Conservation (phyloP, 495 filamentous ascomycete species). For the Trichoderma parareesei region DNA sequence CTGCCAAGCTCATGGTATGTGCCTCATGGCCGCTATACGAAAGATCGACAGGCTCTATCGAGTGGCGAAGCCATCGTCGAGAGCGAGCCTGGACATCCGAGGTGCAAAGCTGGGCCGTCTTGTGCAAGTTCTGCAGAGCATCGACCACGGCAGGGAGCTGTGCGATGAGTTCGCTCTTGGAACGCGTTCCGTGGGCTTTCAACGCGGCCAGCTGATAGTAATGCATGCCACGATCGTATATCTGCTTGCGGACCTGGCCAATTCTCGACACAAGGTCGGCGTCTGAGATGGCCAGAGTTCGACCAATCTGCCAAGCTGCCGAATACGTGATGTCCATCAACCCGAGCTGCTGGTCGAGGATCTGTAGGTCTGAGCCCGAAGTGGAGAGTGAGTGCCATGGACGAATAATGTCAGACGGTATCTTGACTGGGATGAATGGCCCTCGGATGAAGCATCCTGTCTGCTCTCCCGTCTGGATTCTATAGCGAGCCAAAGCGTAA, state of each 20-base stretch:
- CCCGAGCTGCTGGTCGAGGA: slow-evolving; percentile 33
- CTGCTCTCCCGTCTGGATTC: slow-evolving; percentile 32
- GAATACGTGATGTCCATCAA: slow-evolving; percentile 44
- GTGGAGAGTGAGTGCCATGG: slow-evolving; percentile 22
- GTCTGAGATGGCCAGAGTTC: slow-evolving; percentile 26
- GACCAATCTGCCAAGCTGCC: slow-evolving; percentile 40
- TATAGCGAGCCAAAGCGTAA: slow-evolving; percentile 30
- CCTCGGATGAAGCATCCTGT: slow-evolving; percentile 35
- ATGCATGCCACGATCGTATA: neutral
- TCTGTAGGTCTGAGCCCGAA: slow-evolving; percentile 29
- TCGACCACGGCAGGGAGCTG: too few relatives aligned
- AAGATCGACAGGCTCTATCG: too few relatives aligned
- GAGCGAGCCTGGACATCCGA: too few relatives aligned
- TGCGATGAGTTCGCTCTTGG: too few relatives aligned
- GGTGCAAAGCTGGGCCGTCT: too few relatives aligned
- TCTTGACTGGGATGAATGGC: slow-evolving; percentile 26
- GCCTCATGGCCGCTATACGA: too few relatives aligned
- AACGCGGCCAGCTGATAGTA: neutral
- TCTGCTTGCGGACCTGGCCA: slow-evolving; percentile 1
- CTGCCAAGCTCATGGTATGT: too few relatives aligned
- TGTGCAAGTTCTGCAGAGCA: too few relatives aligned
- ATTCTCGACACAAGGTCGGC: slow-evolving; percentile 17
- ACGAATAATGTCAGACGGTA: slow-evolving; percentile 16
- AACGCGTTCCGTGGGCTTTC: too few relatives aligned
- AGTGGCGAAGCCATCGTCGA: too few relatives aligned